phyloP scores from a whole-genome alignment of 306 rosid genomes.

The Ochetophila trinervis region DNA sequence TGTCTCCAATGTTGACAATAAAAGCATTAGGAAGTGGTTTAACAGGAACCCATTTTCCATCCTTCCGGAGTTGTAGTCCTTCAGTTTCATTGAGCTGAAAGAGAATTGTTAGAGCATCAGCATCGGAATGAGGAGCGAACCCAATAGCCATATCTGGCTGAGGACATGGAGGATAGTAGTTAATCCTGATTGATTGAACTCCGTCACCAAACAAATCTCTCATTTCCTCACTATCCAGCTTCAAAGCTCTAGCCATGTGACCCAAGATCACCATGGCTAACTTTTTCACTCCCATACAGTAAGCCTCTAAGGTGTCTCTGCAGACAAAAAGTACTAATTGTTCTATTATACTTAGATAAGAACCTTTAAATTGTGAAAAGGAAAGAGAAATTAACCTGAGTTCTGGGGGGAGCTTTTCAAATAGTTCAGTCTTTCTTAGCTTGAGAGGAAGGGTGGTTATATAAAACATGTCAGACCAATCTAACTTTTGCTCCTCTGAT shows the following conservation, averaged over 20 bases:
- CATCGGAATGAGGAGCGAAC: constrained; percentile 34
- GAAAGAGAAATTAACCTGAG: constrained; percentile 24
- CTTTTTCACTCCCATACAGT: constrained; percentile 17
- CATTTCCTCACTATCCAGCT: constrained; percentile 20
- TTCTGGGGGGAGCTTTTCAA: constrained; percentile 29
- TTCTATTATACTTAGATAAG: too few species aligned
- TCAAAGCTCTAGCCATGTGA: constrained; percentile 27
- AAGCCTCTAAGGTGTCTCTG: constrained; percentile 40
- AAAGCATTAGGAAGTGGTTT: constrained; percentile 47
- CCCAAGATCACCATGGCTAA: not conserved
- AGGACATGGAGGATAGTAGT: constrained; percentile 41
- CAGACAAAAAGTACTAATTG: not conserved
- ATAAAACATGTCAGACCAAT: constrained; percentile 43
- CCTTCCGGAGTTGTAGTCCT: constrained; percentile 40
- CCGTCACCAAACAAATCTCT: constrained; percentile 20
- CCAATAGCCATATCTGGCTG: constrained; percentile 40
- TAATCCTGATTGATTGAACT: constrained; percentile 32
- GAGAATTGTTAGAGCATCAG: constrained; percentile 28
- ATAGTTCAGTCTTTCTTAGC: constrained; percentile 18
- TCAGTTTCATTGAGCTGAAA: constrained; percentile 37
- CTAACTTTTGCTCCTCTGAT: constrained; percentile 43
- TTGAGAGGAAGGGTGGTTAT: constrained; percentile 26
- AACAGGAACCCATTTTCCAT: constrained; percentile 41
- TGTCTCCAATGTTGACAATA: constrained; percentile 39
- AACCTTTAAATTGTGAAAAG: too few species aligned